These are phyloP conservation scores for Capsella bursapastoris DNA, from an alignment of 345 rosid species.

Conservation along the genomic window DNA sequence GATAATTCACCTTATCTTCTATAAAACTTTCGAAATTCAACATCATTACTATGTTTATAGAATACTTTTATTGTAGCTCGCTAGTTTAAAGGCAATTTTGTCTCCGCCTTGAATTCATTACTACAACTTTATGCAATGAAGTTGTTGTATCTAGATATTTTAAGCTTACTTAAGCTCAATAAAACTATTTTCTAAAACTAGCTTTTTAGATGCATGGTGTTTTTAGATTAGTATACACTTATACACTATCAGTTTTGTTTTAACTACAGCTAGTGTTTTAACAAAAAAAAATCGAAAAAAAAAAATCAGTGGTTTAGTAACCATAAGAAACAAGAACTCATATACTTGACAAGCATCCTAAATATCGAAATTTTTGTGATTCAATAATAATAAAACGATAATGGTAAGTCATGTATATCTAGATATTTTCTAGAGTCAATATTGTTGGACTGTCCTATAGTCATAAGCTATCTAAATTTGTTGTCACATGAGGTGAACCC, in stretches of 20 bases:
- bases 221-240: background rate
- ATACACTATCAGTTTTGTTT: background rate
- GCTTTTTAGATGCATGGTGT: background rate
- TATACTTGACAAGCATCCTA: conserved; percentile 15
- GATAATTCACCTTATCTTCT: background rate
- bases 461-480: conserved; percentile 21
- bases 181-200: background rate
- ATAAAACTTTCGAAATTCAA: background rate
- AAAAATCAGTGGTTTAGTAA: background rate
- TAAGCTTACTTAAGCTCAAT: background rate
- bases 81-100: background rate
- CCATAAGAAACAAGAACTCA: background rate
- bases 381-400: background rate
- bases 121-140: background rate
- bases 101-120: background rate
- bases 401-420: conserved; percentile 8
- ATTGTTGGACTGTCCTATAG: conserved; percentile 16
- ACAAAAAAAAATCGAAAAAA: background rate
- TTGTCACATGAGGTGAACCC: conserved; percentile 34
- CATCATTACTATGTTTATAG: background rate
- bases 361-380: conserved; percentile 16
- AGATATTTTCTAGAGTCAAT: conserved; percentile 29
- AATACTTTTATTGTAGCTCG: background rate
- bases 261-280: background rate
- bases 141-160: background rate